Evolutionary conservation across 257 asterid genomes (phyloP).

Genomic region (Jacaranda copaia): DNA sequence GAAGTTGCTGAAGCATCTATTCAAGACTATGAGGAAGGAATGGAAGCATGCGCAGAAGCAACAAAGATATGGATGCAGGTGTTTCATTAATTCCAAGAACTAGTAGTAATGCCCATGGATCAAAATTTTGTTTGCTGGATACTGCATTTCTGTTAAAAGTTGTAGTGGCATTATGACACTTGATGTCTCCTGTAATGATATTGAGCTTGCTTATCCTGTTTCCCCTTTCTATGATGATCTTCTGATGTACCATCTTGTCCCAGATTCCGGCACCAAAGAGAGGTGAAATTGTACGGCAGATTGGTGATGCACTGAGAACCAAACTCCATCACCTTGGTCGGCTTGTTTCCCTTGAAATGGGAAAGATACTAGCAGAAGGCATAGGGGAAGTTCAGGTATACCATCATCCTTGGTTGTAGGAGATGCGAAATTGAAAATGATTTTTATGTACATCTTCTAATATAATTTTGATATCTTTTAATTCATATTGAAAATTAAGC

Average conservation of each 20-base stretch:
- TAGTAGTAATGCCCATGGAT: background rate
- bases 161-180: background rate
- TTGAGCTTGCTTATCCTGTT: background rate
- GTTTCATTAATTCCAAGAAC: constrained; percentile 15
- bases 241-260: constrained; percentile 27
- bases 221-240: background rate
- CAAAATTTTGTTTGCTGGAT: constrained; percentile 1
- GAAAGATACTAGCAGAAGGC: constrained; percentile 97
- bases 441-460: background rate
- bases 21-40: constrained; percentile 88
- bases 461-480: background rate
- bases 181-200: background rate
- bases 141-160: constrained; percentile 14
- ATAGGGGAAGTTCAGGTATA: constrained; percentile 97
- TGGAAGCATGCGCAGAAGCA: constrained; percentile 77
- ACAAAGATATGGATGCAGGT: constrained; percentile 98
- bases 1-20: constrained; percentile 81
- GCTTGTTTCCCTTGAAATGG: constrained; percentile 98
- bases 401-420: background rate
- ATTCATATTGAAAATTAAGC: background rate
- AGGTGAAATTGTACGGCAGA: constrained; percentile 98
- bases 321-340: constrained; percentile 90
- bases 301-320: constrained; percentile 92
- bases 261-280: constrained; percentile 99
- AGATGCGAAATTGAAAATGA: background rate